Evolutionary conservation across 2,329 filamentous ascomycete species (phyloP).

Genomic region (Trichoderma citrinoviride): DNA sequence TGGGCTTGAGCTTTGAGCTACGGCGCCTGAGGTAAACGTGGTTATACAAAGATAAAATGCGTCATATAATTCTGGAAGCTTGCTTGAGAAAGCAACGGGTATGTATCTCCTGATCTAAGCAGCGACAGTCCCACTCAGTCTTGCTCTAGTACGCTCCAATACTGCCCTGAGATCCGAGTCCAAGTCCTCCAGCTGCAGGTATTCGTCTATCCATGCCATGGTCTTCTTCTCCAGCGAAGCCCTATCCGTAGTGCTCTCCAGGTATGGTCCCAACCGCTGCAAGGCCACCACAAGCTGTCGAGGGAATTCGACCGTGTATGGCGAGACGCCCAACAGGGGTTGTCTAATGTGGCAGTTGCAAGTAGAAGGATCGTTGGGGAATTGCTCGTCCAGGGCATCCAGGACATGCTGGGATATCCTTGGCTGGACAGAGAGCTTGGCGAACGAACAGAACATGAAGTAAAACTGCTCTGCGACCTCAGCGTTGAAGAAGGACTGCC

Average conservation of each 20-base stretch:
- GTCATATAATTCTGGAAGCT: too few relatives aligned
- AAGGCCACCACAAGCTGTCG: constrained; percentile 65
- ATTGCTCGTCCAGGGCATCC: constrained; percentile 57
- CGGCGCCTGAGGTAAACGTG: too few relatives aligned
- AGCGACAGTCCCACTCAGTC: constrained; percentile 23
- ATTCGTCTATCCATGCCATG: constrained; percentile 52
- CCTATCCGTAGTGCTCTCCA: constrained; percentile 47
- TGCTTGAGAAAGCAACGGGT: neutral
- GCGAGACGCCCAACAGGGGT: constrained; percentile 64
- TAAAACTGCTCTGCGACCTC: constrained; percentile 74
- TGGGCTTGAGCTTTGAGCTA: too few relatives aligned
- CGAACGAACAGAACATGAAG: constrained; percentile 70
- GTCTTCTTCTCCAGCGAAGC: constrained; percentile 48
- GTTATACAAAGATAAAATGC: too few relatives aligned
- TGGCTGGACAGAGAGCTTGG: constrained; percentile 59
- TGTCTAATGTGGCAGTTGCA: constrained; percentile 69
- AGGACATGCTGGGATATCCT: constrained; percentile 74
- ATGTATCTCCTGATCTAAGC: constrained; percentile 1
- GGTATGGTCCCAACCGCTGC: constrained; percentile 54
- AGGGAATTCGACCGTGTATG: constrained; percentile 68
- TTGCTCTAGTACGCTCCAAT: constrained; percentile 50
- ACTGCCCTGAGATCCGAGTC: constrained; percentile 57
- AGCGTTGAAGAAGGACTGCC: constrained; percentile 68
- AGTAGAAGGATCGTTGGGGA: constrained; percentile 60
- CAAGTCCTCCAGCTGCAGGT: constrained; percentile 48